These are phyloP conservation scores for Arachis hypogaea DNA, from an alignment of 306 rosid species.

Conservation along the genomic window DNA sequence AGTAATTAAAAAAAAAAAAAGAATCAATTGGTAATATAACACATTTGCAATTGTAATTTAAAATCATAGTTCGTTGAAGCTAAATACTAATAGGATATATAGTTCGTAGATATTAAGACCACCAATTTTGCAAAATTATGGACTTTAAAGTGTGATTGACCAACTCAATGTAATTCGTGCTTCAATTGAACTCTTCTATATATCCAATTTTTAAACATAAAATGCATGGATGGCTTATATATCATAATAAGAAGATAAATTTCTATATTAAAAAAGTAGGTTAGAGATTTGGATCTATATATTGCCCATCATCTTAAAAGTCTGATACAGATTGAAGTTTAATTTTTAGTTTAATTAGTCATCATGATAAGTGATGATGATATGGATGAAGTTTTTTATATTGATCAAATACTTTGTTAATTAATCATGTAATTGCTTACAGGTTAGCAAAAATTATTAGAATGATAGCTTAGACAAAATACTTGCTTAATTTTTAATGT, in stretches of 20 bases:
- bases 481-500: too few species aligned
- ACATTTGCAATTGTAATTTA: too few species aligned
- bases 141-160: background rate
- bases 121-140: background rate
- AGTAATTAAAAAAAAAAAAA: too few species aligned
- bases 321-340: background rate
- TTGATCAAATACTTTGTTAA: background rate
- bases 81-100: too few species aligned
- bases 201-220: background rate
- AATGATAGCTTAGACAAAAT: too few species aligned
- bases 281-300: slow-evolving; percentile 2
- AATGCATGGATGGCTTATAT: background rate
- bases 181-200: background rate
- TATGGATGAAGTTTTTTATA: background rate
- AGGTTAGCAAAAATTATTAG: background rate
- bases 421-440: background rate
- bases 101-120: slow-evolving; percentile 1
- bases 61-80: too few species aligned
- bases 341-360: background rate
- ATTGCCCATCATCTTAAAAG: slow-evolving; percentile 10
- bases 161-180: background rate
- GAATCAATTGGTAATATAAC: too few species aligned
- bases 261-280: background rate
- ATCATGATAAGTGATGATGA: slow-evolving; percentile 10
- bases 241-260: background rate